Base-by-base conservation (phyloP, 768 basidiomycete genomes). In the Serpula lacrymans region DNA sequence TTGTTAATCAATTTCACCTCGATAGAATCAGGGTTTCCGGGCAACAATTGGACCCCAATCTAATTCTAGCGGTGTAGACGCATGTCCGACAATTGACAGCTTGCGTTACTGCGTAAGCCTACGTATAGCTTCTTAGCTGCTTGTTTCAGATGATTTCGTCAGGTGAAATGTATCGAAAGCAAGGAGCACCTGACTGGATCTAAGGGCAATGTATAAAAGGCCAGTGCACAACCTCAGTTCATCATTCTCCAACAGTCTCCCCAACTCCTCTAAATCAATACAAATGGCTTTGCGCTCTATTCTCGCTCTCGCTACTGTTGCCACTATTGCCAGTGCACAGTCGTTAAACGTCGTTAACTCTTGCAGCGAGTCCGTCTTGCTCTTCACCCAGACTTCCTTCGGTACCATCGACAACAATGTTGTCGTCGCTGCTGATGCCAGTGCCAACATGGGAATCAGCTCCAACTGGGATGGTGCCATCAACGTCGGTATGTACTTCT, bases 401-500 rank as follows among this genome's bases (percentile, higher is more conserved):
- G 60, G 60, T 23, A 30, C 17, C 22, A 51, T 62, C 34, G 6
- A 21, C 2, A 65, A 59, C 50, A 38, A 63, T 23, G 47, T 64
- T 27, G 47, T 36, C 24, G 42, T 62, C 14, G 41, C 25, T 26
- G 41, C 46, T 20, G 63, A 54, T 14, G 47, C 38, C 17, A 59
- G 48, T 21, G 16, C 22, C 29, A 52, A 65, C 54, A 5, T 59
- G 47, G 58, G 52, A 22, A 60, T 60, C 8, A 62, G 55, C 26
- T 50, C 53, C 36, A 39, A 60, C 53, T 60, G 58, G 58, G 59
- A 58, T 5, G 59, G 60, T 31, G 53, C 58, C 17, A 9, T 60
- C 36, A 63, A 60, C 25, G 55, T 55, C 26, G 58, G 58, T 60
- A 34, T 41, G 60, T 42, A 7, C 28, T 24, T 31, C 1, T n/a